These are phyloP conservation scores for Sporobolomyces roseus DNA, from an alignment of 768 basidiomycete genomes.

Conservation along the genomic window DNA sequence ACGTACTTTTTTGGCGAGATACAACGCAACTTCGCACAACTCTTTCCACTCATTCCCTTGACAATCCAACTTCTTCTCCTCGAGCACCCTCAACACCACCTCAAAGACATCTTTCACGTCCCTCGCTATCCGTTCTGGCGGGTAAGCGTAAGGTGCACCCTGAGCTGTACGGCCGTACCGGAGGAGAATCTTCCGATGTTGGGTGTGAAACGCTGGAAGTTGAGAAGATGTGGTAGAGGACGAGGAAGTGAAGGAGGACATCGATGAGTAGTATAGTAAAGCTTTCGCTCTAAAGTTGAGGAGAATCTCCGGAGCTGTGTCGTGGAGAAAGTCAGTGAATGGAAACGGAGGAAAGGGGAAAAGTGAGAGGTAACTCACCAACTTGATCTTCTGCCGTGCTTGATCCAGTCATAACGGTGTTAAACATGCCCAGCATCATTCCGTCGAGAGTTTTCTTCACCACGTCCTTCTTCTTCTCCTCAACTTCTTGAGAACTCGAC, in stretches of 20 bases:
- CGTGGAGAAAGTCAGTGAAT: not conserved
- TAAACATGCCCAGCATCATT: slow-evolving; percentile 29
- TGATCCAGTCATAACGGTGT: slow-evolving; percentile 28
- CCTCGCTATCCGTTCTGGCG: slow-evolving; percentile 38
- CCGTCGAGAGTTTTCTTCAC: slow-evolving; percentile 11
- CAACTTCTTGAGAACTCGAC: not conserved
- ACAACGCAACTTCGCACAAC: slow-evolving; percentile 70
- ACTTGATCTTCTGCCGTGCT: not conserved
- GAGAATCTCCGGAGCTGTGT: slow-evolving; percentile 38
- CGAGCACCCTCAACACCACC: slow-evolving; percentile 46
- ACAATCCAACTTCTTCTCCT: no score
- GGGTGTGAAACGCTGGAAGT: slow-evolving; percentile 66
- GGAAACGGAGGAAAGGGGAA: not conserved
- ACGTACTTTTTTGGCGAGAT: slow-evolving; percentile 63
- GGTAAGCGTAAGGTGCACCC: slow-evolving; percentile 45
- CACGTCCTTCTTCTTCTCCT: not conserved
- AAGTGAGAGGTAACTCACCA: not conserved
- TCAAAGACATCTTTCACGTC: slow-evolving; percentile 54
- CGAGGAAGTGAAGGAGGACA: slow-evolving; percentile 28
- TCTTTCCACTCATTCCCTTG: slow-evolving; percentile 57
- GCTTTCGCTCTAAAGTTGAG: slow-evolving; percentile 53
- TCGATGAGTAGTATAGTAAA: slow-evolving; percentile 47
- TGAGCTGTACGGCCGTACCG: slow-evolving; percentile 53
- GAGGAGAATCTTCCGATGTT: slow-evolving; percentile 56
- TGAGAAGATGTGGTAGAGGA: slow-evolving; percentile 47